Evolutionary conservation across 495 filamentous ascomycete species (phyloP), one percentile per base, ranked within the genome.

Genomic region (Penicillium alfredii): DNA sequence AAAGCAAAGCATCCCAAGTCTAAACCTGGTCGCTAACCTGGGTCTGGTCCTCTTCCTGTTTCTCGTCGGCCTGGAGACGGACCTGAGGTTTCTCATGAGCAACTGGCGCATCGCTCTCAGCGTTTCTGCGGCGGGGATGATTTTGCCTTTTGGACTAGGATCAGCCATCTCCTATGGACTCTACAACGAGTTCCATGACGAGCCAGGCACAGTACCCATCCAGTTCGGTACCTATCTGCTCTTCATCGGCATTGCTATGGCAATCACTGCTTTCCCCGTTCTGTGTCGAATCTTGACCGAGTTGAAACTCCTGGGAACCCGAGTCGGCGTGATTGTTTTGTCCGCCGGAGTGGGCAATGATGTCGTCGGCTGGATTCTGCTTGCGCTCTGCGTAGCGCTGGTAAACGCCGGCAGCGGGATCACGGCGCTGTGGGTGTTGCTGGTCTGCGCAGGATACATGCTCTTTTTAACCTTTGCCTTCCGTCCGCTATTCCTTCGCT

Each of bases 291-390:
- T 98, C 41, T 65, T 98, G 40, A 88, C 86, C 4, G 92, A 96
- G 63, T 71, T 96, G 44, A 94, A 96, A 45, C 68, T 98, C 31
- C 77, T 98, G 9, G 67, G 73, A 22, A 92, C 86, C 2, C 71
- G 81, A 6, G 92, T 96, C 10, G 92, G 92, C 42, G 77, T 94
- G 19, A 93, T 93, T 27, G 85, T 90, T 18, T 68, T 98, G 10
- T 90, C 92, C 9, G 92, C 92, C 7, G 92, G 92, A 21, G 89
- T 96, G 19, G 89, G 89, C 7, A 98, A 98, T 45, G 92, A 98
- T 51, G 88, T 97, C 14, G 77, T 86, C 7, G 92, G 90, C 24
- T 98, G 90, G 90, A 79, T 98, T 45, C 68, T 98, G 17, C 80
- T 98, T 6, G 90, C 90, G 2, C 78, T 98, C 23, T 96, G 89